phyloP scores from a whole-genome alignment of 805 yeast genomes.

The Starmerella scarabaei region DNA sequence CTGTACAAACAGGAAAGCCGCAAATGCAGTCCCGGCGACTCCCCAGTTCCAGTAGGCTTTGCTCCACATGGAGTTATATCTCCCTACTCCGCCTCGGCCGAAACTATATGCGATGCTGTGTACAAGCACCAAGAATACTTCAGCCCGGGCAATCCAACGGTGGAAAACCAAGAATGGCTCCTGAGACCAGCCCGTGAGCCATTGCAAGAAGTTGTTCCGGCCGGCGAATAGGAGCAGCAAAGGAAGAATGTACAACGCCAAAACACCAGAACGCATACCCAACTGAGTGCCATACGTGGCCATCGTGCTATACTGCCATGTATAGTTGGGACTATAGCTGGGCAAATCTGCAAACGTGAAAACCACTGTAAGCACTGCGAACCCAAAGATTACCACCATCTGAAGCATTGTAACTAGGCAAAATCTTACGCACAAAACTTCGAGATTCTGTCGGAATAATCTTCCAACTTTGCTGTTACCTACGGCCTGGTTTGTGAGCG shows the following conservation, averaged over 20 bases:
- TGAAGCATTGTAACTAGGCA: slow-evolving; percentile 32
- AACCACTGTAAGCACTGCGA: slow-evolving; percentile 25
- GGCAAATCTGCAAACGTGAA: slow-evolving; percentile 20
- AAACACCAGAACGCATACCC: slow-evolving; percentile 15
- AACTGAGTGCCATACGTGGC: slow-evolving; percentile 3
- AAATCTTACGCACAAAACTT: slow-evolving; percentile 6
- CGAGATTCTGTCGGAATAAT: background rate
- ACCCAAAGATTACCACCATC: slow-evolving; percentile 28
- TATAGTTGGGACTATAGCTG: slow-evolving; percentile 6
- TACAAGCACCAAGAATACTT: slow-evolving; percentile 19
- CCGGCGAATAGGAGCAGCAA: slow-evolving; percentile 39
- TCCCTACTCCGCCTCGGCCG: slow-evolving; percentile 9
- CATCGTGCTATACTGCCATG: background rate
- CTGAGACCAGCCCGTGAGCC: slow-evolving; percentile 47
- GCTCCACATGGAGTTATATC: slow-evolving; percentile 12
- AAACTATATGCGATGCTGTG: slow-evolving; percentile 22
- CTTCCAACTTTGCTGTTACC: background rate
- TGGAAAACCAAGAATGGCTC: slow-evolving; percentile 49
- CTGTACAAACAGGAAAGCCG: slow-evolving; percentile 33
- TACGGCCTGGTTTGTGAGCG: background rate
- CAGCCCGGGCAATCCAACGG: slow-evolving; percentile 25
- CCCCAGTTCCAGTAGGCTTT: slow-evolving; percentile 19
- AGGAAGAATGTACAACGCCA: slow-evolving; percentile 21
- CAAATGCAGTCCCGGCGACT: slow-evolving; percentile 25
- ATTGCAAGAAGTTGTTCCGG: slow-evolving; percentile 53